These are phyloP conservation scores for Bryoglossum gracile DNA, from an alignment of 495 filamentous ascomycete genomes.

Conservation along the genomic window DNA sequence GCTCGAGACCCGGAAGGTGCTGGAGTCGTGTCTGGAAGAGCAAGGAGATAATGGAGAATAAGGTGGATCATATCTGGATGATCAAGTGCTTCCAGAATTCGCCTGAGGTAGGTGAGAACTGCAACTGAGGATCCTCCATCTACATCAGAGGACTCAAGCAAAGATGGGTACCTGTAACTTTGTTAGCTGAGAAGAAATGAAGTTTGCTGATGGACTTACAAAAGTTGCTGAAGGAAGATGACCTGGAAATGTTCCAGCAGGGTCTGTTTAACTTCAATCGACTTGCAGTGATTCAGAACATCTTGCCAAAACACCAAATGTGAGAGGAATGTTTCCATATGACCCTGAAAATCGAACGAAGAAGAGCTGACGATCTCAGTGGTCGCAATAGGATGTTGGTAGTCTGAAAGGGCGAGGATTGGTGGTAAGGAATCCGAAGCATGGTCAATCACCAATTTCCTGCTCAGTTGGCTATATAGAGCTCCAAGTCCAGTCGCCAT, in stretches of 20 bases:
- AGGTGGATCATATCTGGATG: slow-evolving; percentile 89
- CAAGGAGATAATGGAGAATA: slow-evolving; percentile 87
- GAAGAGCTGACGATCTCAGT: slow-evolving; percentile 64
- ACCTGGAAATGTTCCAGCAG: slow-evolving; percentile 96
- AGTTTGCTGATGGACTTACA: slow-evolving; percentile 49
- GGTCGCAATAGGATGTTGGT: slow-evolving; percentile 51
- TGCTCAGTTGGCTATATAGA: slow-evolving; percentile 92
- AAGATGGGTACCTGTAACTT: slow-evolving; percentile 71
- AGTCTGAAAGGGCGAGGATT: slow-evolving; percentile 81
- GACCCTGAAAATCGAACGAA: slow-evolving; percentile 61
- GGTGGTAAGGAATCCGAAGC: slow-evolving; percentile 61
- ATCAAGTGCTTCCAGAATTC: slow-evolving; percentile 82
- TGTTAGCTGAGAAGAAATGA: slow-evolving; percentile 10
- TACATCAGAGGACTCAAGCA: slow-evolving; percentile 92
- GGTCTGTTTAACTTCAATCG: slow-evolving; percentile 82
- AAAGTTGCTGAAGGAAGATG: slow-evolving; percentile 86
- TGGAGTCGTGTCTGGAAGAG: slow-evolving; percentile 51
- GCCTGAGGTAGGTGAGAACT: slow-evolving; percentile 86
- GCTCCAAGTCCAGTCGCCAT: slow-evolving; percentile 96
- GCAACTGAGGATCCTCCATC: slow-evolving; percentile 95
- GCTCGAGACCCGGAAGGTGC: slow-evolving; percentile 13
- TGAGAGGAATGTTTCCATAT: slow-evolving; percentile 89
- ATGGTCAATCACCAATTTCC: slow-evolving; percentile 57
- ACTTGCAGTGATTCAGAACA: slow-evolving; percentile 89
- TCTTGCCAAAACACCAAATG: slow-evolving; percentile 98